Evolutionary conservation across 108 stramenopile genomes (phyloP).

Genomic region (Cyclotella cryptica): DNA sequence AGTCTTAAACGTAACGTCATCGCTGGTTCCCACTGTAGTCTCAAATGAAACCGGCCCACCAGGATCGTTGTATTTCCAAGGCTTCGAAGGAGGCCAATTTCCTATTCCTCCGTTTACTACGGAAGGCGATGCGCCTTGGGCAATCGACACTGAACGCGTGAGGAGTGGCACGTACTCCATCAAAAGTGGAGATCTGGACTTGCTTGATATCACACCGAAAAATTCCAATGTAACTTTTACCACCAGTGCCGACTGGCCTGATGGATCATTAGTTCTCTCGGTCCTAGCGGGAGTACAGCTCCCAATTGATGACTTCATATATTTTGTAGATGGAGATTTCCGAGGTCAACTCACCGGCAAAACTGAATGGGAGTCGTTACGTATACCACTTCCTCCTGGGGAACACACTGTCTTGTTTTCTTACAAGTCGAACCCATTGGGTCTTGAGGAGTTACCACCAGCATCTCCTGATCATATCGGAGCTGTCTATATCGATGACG

Average conservation of each 20-base stretch:
- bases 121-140: conserved; percentile 35
- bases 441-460: conserved; percentile 26
- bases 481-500: conserved; percentile 42
- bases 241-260: conserved; percentile 23
- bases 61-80: conserved; percentile 22
- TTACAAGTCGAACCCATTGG: conserved; percentile 23
- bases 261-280: conserved; percentile 26
- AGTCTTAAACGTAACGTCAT: neutral
- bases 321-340: conserved; percentile 32
- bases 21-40: conserved; percentile 12
- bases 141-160: conserved; percentile 18
- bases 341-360: conserved; percentile 7
- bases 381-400: conserved; percentile 25
- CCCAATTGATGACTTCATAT: conserved; percentile 35
- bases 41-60: conserved; percentile 8
- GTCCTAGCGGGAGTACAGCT: conserved; percentile 18
- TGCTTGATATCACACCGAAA: conserved; percentile 16
- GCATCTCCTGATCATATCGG: conserved; percentile 3
- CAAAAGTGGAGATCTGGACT: conserved; percentile 24
- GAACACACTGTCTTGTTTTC: conserved; percentile 26
- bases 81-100: conserved; percentile 31
- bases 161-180: conserved; percentile 41
- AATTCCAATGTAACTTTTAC: conserved; percentile 36
- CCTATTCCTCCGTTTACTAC: conserved; percentile 27
- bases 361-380: conserved; percentile 11